Base-by-base conservation (phyloP, 306 rosid species). In the Fragaria nilgerrensis region DNA sequence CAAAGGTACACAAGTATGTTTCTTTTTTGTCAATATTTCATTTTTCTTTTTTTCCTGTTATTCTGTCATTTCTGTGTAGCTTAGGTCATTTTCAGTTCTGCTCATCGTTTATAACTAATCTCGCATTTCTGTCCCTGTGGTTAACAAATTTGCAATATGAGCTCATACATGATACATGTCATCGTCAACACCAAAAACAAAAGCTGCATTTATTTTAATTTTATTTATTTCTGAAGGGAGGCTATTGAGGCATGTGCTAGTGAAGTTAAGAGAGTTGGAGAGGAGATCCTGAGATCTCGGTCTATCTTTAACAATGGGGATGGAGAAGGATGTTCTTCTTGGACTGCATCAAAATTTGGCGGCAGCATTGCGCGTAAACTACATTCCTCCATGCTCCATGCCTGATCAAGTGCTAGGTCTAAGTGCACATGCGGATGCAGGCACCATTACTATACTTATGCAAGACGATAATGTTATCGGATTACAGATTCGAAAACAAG, bases 331-430 rank as follows among this genome's bases (percentile, higher is more conserved):
- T 68, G 50, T n/a, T 81, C 80, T 85, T 63, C 74, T 79, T 55
- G 81, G 13, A 72, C 74, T 83, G 22, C 87, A 85, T 67, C 63
- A 77, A 75, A 83, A 77, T 9, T 8, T 75, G 20, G 12, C 52
- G 19, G 80, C 79, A 45, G 80, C 3, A 39, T 34, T 85, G 48
- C 76, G 85, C 0, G 39, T 75, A 39, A 83, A 83, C 62, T 87
- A 85, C 70, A 81, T 81, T 70, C 87, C 91, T 61, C 85, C 86
- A 45, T 85, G 91, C 43, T 58, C 10, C 34, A 72, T 61, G 47
- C 91, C 89, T n/a, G 85, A 83, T 12, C 45, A 85, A 48, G 89
- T 85, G 2, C 20, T 85, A 14, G 86, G 89, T 67, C 50, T 88
- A 68, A 81, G 85, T 77, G 82, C 89, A 29, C 87, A 83, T 79